Percentiles rank a stretch among this genome's conserved stretches.
phyloP scores from a whole-genome alignment of 306 rosid species.

The Leucaena leucocephala region DNA sequence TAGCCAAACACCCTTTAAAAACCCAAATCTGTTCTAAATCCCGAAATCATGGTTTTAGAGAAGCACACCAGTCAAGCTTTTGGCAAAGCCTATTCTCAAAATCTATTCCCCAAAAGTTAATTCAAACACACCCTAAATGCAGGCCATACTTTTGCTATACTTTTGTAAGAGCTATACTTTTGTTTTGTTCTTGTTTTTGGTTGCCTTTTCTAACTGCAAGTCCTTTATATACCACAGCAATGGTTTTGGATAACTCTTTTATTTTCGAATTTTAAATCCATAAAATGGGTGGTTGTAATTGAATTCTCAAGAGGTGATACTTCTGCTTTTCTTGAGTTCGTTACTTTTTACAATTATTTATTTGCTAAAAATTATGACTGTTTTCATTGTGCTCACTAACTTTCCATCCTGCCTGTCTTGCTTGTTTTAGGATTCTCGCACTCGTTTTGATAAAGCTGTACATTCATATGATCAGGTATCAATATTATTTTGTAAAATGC shows the following conservation, averaged over 20 bases:
- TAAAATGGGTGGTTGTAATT: neutral
- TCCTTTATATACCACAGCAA: neutral
- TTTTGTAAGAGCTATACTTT: neutral
- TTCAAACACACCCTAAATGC: no score
- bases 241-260: neutral
- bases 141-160: neutral
- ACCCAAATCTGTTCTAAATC: no score
- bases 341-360: conserved; percentile 9
- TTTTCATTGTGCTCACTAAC: conserved; percentile 9
- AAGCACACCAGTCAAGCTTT: no score
- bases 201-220: neutral
- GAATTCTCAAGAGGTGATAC: neutral
- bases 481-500: conserved; percentile 25
- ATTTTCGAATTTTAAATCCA: neutral
- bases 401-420: conserved; percentile 35
- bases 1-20: no score
- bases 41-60: no score
- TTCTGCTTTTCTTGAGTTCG: conserved; percentile 13
- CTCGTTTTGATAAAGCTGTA: conserved; percentile 75
- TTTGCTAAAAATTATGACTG: neutral
- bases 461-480: conserved; percentile 92
- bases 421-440: conserved; percentile 74
- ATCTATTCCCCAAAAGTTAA: no score
- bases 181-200: neutral
- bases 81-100: no score